These are phyloP conservation scores for Boletus fagicola DNA, from an alignment of 768 basidiomycete species.

Conservation along the genomic window DNA sequence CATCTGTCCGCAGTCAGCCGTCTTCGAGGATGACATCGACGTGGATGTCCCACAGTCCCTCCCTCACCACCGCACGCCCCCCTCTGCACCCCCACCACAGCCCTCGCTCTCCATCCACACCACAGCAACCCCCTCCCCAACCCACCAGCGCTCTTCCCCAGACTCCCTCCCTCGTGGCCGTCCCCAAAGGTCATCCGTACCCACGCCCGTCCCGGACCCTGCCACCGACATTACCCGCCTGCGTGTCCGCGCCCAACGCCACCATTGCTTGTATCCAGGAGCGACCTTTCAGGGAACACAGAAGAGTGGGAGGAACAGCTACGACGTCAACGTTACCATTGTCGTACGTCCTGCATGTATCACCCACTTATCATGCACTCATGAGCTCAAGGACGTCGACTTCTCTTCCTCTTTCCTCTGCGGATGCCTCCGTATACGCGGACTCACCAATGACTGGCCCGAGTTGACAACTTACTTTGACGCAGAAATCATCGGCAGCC, in stretches of 20 bases:
- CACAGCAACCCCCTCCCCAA: constrained; percentile 12
- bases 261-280: constrained; percentile 84
- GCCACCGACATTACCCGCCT: constrained; percentile 73
- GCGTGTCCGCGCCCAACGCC: constrained; percentile 66
- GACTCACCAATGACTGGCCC: constrained; percentile 91
- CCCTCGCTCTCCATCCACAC: constrained; percentile 15
- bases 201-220: constrained; percentile 44
- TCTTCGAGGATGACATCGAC: constrained; percentile 39
- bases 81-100: constrained; percentile 6
- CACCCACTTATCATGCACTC: constrained; percentile 1
- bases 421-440: constrained; percentile 91
- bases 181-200: constrained; percentile 7
- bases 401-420: constrained; percentile 81
- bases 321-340: constrained; percentile 91
- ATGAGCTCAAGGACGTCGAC: constrained; percentile 71
- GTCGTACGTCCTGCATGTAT: constrained; percentile 57
- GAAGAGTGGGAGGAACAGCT: constrained; percentile 90
- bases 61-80: background rate
- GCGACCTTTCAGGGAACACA: constrained; percentile 89
- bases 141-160: constrained; percentile 22
- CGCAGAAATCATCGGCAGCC: constrained; percentile 90
- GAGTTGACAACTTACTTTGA: constrained; percentile 96
- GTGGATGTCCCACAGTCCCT: constrained; percentile 22
- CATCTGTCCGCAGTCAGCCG: constrained; percentile 19
- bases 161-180: constrained; percentile 9